Conservation (phyloP, 257 asterid species). For the Lavandula angustifolia region DNA sequence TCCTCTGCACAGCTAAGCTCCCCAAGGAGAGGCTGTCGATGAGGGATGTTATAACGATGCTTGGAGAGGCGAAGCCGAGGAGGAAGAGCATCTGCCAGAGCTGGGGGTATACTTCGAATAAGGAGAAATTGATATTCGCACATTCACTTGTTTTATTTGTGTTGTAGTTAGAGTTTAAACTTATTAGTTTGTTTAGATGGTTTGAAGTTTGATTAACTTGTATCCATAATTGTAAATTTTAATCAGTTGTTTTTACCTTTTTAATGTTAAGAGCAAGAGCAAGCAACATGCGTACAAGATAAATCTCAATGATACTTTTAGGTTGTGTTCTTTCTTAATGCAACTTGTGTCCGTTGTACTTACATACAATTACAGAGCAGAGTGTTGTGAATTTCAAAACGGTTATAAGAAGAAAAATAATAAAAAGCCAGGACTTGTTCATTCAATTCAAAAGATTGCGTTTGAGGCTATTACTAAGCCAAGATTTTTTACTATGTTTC, state of each 20-base stretch:
- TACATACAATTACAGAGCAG: too few species aligned
- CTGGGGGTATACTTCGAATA: conserved; percentile 66
- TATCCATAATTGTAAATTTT: conserved; percentile 27
- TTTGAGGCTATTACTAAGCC: too few species aligned
- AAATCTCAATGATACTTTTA: too few species aligned
- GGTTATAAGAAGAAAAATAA: too few species aligned
- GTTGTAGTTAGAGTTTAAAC: conserved; percentile 35
- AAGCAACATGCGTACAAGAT: neutral
- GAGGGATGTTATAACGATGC: conserved; percentile 75
- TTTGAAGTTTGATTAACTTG: conserved; percentile 31
- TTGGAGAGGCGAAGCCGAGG: conserved; percentile 84
- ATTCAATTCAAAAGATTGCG: too few species aligned
- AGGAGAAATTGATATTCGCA: conserved; percentile 65
- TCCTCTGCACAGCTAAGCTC: conserved; percentile 75
- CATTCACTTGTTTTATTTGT: conserved; percentile 79
- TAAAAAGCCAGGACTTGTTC: too few species aligned
- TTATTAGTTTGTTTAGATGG: conserved; percentile 30
- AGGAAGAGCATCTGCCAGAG: conserved; percentile 69
- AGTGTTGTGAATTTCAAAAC: too few species aligned
- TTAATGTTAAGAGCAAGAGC: neutral
- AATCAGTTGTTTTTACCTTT: neutral
- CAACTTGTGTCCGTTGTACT: too few species aligned
- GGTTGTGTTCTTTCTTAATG: too few species aligned
- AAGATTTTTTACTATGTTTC: too few species aligned
- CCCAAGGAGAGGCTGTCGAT: conserved; percentile 83